Percentiles rank a stretch among this genome's conserved stretches.
phyloP scores from a whole-genome alignment of 1,139 yeast genomes.

The Geotrichum phurueaensis region DNA sequence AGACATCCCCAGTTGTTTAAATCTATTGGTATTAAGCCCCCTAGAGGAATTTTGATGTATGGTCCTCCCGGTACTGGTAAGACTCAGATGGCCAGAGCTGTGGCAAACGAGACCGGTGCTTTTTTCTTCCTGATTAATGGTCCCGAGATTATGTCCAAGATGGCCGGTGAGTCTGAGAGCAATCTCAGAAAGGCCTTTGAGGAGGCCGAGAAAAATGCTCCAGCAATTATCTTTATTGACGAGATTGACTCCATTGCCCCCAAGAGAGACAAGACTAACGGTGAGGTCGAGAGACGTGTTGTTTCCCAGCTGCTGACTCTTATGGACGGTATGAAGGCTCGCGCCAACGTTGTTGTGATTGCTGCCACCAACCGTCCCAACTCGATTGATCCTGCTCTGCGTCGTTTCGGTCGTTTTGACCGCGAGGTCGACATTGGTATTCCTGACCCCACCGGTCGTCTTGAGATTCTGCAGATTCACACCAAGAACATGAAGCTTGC shows the following conservation, averaged over 20 bases:
- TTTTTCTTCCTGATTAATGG: slow-evolving; percentile 96
- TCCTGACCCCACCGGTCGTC: slow-evolving; percentile 97
- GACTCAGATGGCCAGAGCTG: slow-evolving; percentile 99
- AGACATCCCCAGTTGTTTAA: slow-evolving; percentile 97
- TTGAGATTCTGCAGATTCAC: slow-evolving; percentile 87
- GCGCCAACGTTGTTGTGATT: slow-evolving; percentile 93
- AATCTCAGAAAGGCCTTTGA: slow-evolving; percentile 96
- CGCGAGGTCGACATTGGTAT: slow-evolving; percentile 98
- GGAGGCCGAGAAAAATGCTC: slow-evolving; percentile 98
- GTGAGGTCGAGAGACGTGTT: slow-evolving; percentile 98
- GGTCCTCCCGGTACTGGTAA: slow-evolving; percentile 99
- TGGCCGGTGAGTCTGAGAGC: slow-evolving; percentile 99
- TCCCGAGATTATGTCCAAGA: slow-evolving; percentile 99
- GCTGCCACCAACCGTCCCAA: slow-evolving; percentile 96
- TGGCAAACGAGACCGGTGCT: slow-evolving; percentile 98
- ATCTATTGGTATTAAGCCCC: slow-evolving; percentile 96
- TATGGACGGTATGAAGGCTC: slow-evolving; percentile 99
- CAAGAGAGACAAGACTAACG: slow-evolving; percentile 98
- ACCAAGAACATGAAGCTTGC: slow-evolving; percentile 97
- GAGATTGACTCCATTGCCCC: slow-evolving; percentile 99
- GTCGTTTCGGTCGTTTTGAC: slow-evolving; percentile 98
- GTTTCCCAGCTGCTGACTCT: slow-evolving; percentile 93
- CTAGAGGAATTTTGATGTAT: slow-evolving; percentile 93
- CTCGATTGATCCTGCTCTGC: slow-evolving; percentile 94
- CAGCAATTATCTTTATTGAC: slow-evolving; percentile 94